A percentile compares a stretch with the other conserved stretches of the same genome.
These are phyloP conservation scores for Moricandia moricandioides DNA, from an alignment of 345 rosid species.

Conservation along the genomic window DNA sequence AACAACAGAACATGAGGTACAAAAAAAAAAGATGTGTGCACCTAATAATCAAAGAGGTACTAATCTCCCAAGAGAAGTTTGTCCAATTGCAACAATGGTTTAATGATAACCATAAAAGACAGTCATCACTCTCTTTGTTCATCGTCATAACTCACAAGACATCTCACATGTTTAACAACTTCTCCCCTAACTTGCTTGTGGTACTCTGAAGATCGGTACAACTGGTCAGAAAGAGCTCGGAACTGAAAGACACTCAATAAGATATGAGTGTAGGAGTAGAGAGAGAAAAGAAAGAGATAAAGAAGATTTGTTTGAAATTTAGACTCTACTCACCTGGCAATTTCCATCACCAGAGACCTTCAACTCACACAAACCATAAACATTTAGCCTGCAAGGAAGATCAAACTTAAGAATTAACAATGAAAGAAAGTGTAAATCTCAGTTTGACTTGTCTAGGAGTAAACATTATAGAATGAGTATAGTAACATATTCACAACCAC, in stretches of 20 bases:
- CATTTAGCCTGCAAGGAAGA: constrained; percentile 56
- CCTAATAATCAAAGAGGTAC: not conserved
- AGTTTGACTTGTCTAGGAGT: not conserved
- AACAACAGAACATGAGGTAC: constrained; percentile 13
- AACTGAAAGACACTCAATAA: constrained; percentile 50
- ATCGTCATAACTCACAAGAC: constrained; percentile 17
- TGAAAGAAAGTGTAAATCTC: constrained; percentile 9
- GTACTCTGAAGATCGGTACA: constrained; percentile 76
- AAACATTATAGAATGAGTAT: constrained; percentile 5
- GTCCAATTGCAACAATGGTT: constrained; percentile 1
- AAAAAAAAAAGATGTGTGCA: constrained; percentile 12
- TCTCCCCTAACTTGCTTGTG: constrained; percentile 93
- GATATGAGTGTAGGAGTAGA: not conserved
- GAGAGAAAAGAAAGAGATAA: constrained; percentile 14
- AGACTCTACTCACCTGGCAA: constrained; percentile 68
- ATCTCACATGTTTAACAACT: constrained; percentile 77
- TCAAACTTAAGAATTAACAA: constrained; percentile 7
- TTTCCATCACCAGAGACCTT: constrained; percentile 97
- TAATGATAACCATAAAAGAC: not conserved
- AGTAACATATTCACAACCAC: constrained; percentile 12
- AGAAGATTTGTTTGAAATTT: not conserved
- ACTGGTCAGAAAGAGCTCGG: constrained; percentile 92
- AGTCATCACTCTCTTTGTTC: not conserved
- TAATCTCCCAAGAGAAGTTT: not conserved
- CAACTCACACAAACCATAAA: constrained; percentile 76